Base-by-base conservation (phyloP, 495 filamentous ascomycete species). In the Monascus purpureus region DNA sequence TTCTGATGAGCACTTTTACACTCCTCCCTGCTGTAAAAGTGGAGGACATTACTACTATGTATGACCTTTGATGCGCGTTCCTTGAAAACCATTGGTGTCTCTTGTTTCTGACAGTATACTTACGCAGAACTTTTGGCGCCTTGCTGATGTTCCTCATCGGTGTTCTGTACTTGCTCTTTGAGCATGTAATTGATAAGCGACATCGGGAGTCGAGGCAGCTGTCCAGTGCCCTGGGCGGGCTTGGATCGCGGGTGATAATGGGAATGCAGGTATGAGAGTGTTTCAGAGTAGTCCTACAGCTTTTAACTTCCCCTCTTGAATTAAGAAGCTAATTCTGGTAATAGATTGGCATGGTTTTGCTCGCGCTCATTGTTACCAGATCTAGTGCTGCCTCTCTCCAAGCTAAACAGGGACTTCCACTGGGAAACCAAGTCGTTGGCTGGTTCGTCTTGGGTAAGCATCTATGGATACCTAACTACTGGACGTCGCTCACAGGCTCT, bases 1-100 rank as follows among this genome's bases (percentile, higher is more conserved):
- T 70, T 2, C 50, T 78, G 4, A 96, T 95, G 87, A 87, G 86
- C 46, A 65, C 70, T 14, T 99, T 99, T 44, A 96, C 92, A 13
- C 53, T 95, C 14, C 64, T 99, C 9, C 81, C 86, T 4, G 92
- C 77, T 0, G 72, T 79, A 42, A 99, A 95, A 47, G 61, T 72
- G 1, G 92, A 99, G 51, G 66, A 81, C 50, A 47, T 82, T 12
- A 67, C 51, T 40, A 59, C 84, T 29, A 92, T 94, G 82, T 93
- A 63, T 13, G 27, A 8, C 27, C 14, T 8, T 16, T 29, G 14
- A 7, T 29, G 27, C 8, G 4, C 13, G 4, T 27, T 4, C n/a
- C 4, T 13, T 27, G 6, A n/a, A 13, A 11, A 4, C n/a, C 25
- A 27, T 6, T 27, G 6, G 22, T 11, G 6, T 24, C 6, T 24